Evolutionary conservation across 768 basidiomycete genomes (phyloP), one percentile per base, ranked within the genome.

Genomic region (Podaxis sp.): DNA sequence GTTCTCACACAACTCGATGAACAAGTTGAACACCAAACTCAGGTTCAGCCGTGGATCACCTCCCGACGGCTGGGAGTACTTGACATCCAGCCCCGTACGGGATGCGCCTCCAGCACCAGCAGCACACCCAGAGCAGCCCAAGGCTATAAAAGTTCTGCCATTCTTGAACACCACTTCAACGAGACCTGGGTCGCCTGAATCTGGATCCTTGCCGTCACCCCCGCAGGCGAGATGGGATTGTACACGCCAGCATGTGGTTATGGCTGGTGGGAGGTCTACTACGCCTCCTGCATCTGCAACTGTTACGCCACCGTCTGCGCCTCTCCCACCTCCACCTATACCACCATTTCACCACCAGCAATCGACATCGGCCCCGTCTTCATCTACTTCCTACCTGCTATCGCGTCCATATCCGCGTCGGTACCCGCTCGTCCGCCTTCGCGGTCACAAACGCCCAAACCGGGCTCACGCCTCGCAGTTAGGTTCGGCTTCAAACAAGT

Each of bases 401-500:
- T 30, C 30, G 67, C 75, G 8, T 69, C 74, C n/a, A 65, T 72
- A 33, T 60, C 50, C 1, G 30, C 66, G 8, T 40, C 63, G 33
- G 67, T 59, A 48, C 64, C 60, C 8, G 64, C 58, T 57, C 69
- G 60, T 36, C 71, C 65, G 54, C 66, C 44, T 66, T 65, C 71
- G 38, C 71, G 69, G 50, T 65, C 71, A 5, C 76, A 74, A 56
- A 75, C 72, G 1, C 17, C 55, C 48, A 56, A 46, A 53, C 24
- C 66, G 37, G 36, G 54, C 28, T 64, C 66, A n/a, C 58, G 62
- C 52, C 59, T 65, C n/a, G 57, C 66, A 22, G 57, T 78, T 5
- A 78, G 79, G 51, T 71, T 87, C 12, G 86, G 83, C 1, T 85
- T 88, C 65, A 79, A 80, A 52, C 86, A 90, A 24, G 84, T 88